phyloP scores from a whole-genome alignment of 2,329 filamentous ascomycete species.

The Nemania diffusa region DNA sequence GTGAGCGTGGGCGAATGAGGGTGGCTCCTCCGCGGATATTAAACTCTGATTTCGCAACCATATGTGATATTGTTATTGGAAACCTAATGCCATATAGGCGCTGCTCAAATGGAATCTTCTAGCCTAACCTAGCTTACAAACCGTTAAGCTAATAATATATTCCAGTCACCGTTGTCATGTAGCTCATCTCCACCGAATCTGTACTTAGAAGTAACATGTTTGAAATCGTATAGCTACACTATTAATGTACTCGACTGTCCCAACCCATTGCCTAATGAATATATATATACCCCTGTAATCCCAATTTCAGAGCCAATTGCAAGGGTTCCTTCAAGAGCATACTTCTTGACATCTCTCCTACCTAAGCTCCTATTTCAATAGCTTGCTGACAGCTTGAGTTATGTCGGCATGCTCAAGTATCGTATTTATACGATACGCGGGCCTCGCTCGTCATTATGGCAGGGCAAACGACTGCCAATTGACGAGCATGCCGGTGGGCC shows the following conservation, averaged over 20 bases:
- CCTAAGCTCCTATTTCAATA: not conserved
- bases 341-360: not conserved
- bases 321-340: not conserved
- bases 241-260: not conserved
- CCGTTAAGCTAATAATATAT: not conserved
- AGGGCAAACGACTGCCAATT: constrained; percentile 6
- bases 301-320: constrained; percentile 1
- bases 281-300: not conserved
- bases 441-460: not conserved
- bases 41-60: not conserved
- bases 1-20: not conserved
- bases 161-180: not conserved
- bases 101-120: not conserved
- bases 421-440: constrained; percentile 17
- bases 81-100: not conserved
- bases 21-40: not conserved
- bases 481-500: constrained; percentile 19
- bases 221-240: constrained; percentile 4
- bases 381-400: not conserved
- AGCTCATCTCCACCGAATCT: not conserved
- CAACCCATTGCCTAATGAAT: not conserved
- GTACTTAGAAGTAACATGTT: not conserved
- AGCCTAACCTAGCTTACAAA: not conserved
- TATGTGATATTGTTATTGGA: not conserved
- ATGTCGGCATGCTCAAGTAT: constrained; percentile 2